Base-by-base conservation (phyloP, 2,329 filamentous ascomycete species). In the Aspergillus versicolor region DNA sequence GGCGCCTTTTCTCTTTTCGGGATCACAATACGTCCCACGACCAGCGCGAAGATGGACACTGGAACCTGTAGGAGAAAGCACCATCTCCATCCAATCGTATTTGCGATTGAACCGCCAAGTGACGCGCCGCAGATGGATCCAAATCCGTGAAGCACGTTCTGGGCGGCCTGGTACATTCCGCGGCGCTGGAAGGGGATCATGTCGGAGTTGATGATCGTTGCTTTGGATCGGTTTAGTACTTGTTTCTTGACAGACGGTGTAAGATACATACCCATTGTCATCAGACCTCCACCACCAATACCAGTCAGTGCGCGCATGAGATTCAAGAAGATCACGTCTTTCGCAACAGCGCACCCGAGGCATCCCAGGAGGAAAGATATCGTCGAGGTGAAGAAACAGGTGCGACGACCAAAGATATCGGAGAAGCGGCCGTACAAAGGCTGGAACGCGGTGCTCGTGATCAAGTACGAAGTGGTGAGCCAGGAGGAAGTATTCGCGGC, bases 401-500 rank as follows among this genome's bases (percentile, higher is more conserved):
- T 76, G 58, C 73, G 66, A 13, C 75, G 76, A 11, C 89, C 89
- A 55, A 91, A 74, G 0, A 87, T 85, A 72, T 93, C 89, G 2
- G 88, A 91, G 7, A 92, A 73, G 1, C 90, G 82, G 3, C 88
- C 89, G 59, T 90, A 83, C 1, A 92, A 75, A 2, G 90, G 89
- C 73, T 92, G 88, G 57, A 90, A 87, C 7, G 87, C 84, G 60
- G 44, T 86, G 80, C 67, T 88, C 75, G 68, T 87, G 37, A 88
- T 86, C 73, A 88, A 81, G 65, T 88, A 86, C 0, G 84, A 86
- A 59, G 87, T 87, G 41, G 82, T 83, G 48, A 87, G 65, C 68
- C 75, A 77, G 17, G 72, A 78, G 0, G 76, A 74, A 0, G 74
- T 78, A 49, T 79, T 79, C 3, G 75, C 75, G 5, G 77, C 75